Evolutionary conservation across 2,329 filamentous ascomycete species (phyloP).

Genomic region (Orbilia javanica): DNA sequence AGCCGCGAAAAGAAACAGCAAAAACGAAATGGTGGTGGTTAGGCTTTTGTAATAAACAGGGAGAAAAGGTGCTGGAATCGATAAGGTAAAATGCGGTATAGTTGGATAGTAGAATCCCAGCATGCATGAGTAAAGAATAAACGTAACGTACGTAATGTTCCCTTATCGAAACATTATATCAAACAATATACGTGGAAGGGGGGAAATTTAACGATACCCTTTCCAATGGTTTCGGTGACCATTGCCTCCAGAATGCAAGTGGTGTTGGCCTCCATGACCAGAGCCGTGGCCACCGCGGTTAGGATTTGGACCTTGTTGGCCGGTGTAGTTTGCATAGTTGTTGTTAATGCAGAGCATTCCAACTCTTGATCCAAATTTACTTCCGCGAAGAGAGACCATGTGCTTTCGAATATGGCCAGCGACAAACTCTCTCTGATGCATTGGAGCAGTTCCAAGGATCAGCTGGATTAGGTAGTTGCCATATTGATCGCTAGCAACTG

Average conservation of each 20-base stretch:
- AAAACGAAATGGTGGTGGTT: slow-evolving; percentile 19
- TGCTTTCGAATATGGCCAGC: slow-evolving; percentile 96
- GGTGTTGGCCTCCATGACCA: slow-evolving; percentile 39
- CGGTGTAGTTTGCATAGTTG: slow-evolving; percentile 41
- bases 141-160: slow-evolving; percentile 3
- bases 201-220: slow-evolving; percentile 40
- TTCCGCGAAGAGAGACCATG: slow-evolving; percentile 98
- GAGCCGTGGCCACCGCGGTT: slow-evolving; percentile 29
- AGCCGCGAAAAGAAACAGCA: slow-evolving; percentile 17
- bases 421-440: slow-evolving; percentile 92
- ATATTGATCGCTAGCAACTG: slow-evolving; percentile 92
- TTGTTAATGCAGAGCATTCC: slow-evolving; percentile 96
- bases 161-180: slow-evolving; percentile 5
- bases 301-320: slow-evolving; percentile 11
- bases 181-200: slow-evolving; percentile 60
- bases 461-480: slow-evolving; percentile 98
- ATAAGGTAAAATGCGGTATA: slow-evolving; percentile 7
- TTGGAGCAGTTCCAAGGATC: slow-evolving; percentile 87
- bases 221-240: slow-evolving; percentile 46
- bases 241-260: slow-evolving; percentile 18
- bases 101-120: slow-evolving; percentile 26
- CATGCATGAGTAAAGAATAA: slow-evolving; percentile 28
- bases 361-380: slow-evolving; percentile 97
- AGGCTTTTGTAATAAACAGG: slow-evolving; percentile 11
- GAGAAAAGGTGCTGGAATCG: slow-evolving; percentile 15